Percentiles rank a stretch among this genome's conserved stretches.
phyloP scores from a whole-genome alignment of 2,329 filamentous ascomycete genomes.

The Epichloe uncinata region DNA sequence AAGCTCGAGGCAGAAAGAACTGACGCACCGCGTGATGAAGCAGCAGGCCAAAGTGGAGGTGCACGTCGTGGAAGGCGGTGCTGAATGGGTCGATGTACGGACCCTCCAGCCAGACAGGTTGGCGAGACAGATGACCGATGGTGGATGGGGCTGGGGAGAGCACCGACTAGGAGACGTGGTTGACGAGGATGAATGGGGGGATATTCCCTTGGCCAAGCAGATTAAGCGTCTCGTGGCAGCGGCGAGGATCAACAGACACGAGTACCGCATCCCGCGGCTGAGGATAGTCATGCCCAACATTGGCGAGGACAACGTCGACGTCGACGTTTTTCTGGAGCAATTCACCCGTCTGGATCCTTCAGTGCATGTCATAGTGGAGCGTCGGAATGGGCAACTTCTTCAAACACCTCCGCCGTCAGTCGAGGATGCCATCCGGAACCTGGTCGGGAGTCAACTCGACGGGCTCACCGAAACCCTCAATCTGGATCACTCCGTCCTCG shows the following conservation, averaged over 20 bases:
- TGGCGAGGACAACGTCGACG: slow-evolving; percentile 13
- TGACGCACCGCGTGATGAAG: slow-evolving; percentile 19
- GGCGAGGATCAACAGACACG: slow-evolving; percentile 22
- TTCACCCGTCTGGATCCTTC: slow-evolving; percentile 16
- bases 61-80: slow-evolving; percentile 22
- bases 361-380: slow-evolving; percentile 21
- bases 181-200: slow-evolving; percentile 20
- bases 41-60: slow-evolving; percentile 21
- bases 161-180: slow-evolving; percentile 18
- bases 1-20: slow-evolving; percentile 14
- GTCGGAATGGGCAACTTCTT: slow-evolving; percentile 15
- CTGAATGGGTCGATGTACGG: slow-evolving; percentile 21
- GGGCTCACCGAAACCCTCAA: slow-evolving; percentile 24
- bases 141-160: slow-evolving; percentile 29
- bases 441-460: slow-evolving; percentile 19
- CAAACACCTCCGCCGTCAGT: slow-evolving; percentile 12
- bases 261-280: slow-evolving; percentile 23
- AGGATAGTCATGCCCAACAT: slow-evolving; percentile 23
- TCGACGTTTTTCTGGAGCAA: slow-evolving; percentile 21
- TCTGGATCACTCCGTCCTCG: slow-evolving; percentile 28
- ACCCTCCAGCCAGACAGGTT: slow-evolving; percentile 19
- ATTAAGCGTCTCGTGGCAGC: slow-evolving; percentile 22
- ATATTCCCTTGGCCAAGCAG: slow-evolving; percentile 20
- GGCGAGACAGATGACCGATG: slow-evolving; percentile 26
- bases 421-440: slow-evolving; percentile 15